These are phyloP conservation scores for Podospora bellae-mahoneyi DNA, from an alignment of 495 filamentous ascomycete species.

Conservation along the genomic window DNA sequence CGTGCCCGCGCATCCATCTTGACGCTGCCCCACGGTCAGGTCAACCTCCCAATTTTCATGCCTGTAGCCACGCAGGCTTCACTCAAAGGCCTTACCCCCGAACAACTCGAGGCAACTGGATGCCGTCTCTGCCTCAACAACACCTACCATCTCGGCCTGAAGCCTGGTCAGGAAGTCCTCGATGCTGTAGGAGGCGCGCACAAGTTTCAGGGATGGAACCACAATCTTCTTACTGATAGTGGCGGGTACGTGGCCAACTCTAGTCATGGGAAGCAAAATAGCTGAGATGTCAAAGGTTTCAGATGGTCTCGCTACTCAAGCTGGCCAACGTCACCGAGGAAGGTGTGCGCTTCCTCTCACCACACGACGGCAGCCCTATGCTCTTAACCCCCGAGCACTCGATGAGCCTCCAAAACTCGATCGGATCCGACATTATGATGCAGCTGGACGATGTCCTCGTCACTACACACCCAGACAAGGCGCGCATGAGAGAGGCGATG, in stretches of 20 bases:
- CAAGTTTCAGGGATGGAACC: conserved; percentile 88
- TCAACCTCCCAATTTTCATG: conserved; percentile 93
- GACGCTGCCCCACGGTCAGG: conserved; percentile 84
- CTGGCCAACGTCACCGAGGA: conserved; percentile 92
- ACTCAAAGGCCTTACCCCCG: conserved; percentile 88
- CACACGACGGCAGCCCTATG: conserved; percentile 96
- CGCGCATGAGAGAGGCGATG: conserved; percentile 91
- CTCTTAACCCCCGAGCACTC: conserved; percentile 96
- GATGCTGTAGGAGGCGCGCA: conserved; percentile 88
- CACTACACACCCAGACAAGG: conserved; percentile 84
- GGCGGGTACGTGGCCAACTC: conserved; percentile 66
- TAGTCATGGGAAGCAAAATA: neutral
- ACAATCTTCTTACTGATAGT: conserved; percentile 95
- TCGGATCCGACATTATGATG: conserved; percentile 99
- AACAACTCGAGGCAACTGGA: conserved; percentile 82
- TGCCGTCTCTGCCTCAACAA: conserved; percentile 95
- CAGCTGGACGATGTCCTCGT: conserved; percentile 97
- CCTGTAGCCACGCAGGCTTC: conserved; percentile 97
- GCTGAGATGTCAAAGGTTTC: conserved; percentile 60
- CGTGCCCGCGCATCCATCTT: conserved; percentile 91
- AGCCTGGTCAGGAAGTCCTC: conserved; percentile 85
- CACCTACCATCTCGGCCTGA: conserved; percentile 93
- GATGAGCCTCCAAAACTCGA: conserved; percentile 91
- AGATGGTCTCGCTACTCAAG: conserved; percentile 97
- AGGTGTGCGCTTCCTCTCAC: conserved; percentile 89